These are phyloP conservation scores for Crassisporium funariophilum DNA, from an alignment of 768 basidiomycete genomes.

Conservation along the genomic window DNA sequence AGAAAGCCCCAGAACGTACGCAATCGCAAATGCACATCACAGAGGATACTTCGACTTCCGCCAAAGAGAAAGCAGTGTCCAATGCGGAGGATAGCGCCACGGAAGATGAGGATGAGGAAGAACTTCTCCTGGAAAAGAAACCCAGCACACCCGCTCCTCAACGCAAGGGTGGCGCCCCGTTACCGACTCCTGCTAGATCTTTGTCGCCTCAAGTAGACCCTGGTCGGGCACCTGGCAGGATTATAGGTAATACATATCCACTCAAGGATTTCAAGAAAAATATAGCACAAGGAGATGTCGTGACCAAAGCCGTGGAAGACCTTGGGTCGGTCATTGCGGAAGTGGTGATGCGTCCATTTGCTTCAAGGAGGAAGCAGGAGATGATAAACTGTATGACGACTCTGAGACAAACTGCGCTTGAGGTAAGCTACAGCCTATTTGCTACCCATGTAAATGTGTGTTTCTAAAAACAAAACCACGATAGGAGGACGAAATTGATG, in stretches of 20 bases:
- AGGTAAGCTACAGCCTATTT: conserved; percentile 39
- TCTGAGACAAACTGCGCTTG: conserved; percentile 67
- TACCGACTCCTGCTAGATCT: conserved; percentile 60
- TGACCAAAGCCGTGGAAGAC: conserved; percentile 85
- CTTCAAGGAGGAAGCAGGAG: conserved; percentile 63
- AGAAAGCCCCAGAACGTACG: conserved; percentile 20
- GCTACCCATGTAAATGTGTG: not conserved
- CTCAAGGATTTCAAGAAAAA: conserved; percentile 77
- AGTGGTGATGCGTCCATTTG: conserved; percentile 71
- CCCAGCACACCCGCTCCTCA: conserved; percentile 19
- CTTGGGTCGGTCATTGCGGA: conserved; percentile 70
- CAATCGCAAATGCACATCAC: conserved; percentile 18
- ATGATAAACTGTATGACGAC: conserved; percentile 72
- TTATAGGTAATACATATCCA: conserved; percentile 75
- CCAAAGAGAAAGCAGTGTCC: conserved; percentile 29
- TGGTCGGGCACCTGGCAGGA: conserved; percentile 65
- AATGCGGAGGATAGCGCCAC: conserved; percentile 51
- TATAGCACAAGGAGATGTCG: conserved; percentile 72
- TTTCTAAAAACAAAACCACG: not conserved
- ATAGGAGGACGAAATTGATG: conserved; percentile 81
- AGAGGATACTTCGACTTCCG: conserved; percentile 18
- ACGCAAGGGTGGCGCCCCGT: conserved; percentile 22
- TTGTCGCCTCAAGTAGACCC: conserved; percentile 45
- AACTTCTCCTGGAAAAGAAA: conserved; percentile 27
- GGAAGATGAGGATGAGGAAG: conserved; percentile 46